A percentile compares a stretch with the other conserved stretches of the same genome.
Evolutionary conservation across 2,329 filamentous ascomycete species (phyloP).

Genomic region (Colletotrichum sp.): DNA sequence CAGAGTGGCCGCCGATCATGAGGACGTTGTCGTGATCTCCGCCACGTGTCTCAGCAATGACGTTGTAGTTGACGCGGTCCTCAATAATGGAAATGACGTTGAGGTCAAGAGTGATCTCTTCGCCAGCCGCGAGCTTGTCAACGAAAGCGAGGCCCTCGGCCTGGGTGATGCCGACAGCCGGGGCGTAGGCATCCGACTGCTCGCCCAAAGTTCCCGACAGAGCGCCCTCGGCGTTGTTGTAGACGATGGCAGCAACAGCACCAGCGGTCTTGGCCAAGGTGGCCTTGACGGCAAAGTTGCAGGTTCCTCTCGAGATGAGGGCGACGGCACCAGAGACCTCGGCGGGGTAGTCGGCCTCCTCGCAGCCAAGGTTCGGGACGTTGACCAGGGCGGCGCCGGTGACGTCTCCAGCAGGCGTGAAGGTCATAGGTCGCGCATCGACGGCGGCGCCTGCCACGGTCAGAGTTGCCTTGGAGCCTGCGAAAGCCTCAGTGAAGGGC

Average conservation of each 20-base stretch:
- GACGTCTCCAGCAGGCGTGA: constrained; percentile 53
- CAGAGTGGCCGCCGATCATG: constrained; percentile 51
- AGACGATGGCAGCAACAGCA: constrained; percentile 62
- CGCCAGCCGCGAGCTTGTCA: constrained; percentile 32
- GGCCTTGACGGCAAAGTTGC: constrained; percentile 64
- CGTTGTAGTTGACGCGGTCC: constrained; percentile 52
- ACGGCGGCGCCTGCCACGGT: constrained; percentile 31
- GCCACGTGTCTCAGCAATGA: constrained; percentile 53
- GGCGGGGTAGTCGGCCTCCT: constrained; percentile 55
- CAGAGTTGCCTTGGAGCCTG: constrained; percentile 34
- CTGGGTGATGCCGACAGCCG: constrained; percentile 57
- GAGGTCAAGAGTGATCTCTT: constrained; percentile 34
- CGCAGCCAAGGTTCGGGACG: constrained; percentile 59
- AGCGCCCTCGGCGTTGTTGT: constrained; percentile 63
- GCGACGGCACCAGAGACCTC: constrained; percentile 60
- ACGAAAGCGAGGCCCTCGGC: constrained; percentile 44
- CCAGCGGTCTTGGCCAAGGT: constrained; percentile 60
- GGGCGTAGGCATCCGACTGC: constrained; percentile 49
- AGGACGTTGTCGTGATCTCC: constrained; percentile 55
- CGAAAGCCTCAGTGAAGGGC: constrained; percentile 45
- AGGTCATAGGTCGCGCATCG: constrained; percentile 42
- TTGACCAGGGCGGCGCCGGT: constrained; percentile 43
- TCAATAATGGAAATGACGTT: constrained; percentile 54
- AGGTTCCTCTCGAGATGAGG: constrained; percentile 63
- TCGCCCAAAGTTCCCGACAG: constrained; percentile 60